A percentile compares a stretch with the other conserved stretches of the same genome.
phyloP scores from a whole-genome alignment of 192 early-diverging fungal genomes.

The Coemansia sp. region DNA sequence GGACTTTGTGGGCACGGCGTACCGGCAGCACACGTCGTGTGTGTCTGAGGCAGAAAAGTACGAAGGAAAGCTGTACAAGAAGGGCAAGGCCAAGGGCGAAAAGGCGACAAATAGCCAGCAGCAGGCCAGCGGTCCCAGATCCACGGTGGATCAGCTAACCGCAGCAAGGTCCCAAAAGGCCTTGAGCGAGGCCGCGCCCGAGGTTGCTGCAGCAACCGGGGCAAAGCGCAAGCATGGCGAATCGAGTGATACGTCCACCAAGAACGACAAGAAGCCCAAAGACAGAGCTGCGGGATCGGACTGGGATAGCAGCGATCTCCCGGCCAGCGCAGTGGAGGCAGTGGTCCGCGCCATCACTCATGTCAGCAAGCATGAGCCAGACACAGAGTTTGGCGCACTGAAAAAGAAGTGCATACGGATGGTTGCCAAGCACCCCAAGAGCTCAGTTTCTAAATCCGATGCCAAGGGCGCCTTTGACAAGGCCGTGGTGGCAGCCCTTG shows the following conservation, averaged over 20 bases:
- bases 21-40: conserved; percentile 79
- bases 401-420: conserved; percentile 31
- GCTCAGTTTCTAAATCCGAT: conserved; percentile 12
- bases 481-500: conserved; percentile 26
- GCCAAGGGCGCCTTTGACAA: conserved; percentile 27
- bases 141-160: conserved; percentile 36
- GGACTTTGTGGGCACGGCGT: conserved; percentile 73
- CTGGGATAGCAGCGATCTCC: conserved; percentile 18
- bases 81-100: conserved; percentile 3
- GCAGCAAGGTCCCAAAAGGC: not conserved
- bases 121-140: not conserved
- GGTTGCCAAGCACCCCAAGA: conserved; percentile 21
- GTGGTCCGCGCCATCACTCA: conserved; percentile 19
- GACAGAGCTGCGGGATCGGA: conserved; percentile 2
- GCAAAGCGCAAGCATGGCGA: conserved; percentile 18
- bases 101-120: not conserved
- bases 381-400: conserved; percentile 8
- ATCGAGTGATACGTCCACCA: not conserved
- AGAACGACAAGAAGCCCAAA: conserved; percentile 11
- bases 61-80: conserved; percentile 48
- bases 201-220: not conserved
- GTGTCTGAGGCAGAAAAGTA: conserved; percentile 95
- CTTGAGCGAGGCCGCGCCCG: not conserved
- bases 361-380: not conserved
- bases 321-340: conserved; percentile 10